phyloP scores from a whole-genome alignment of 192 early-diverging fungal genomes.

The Mortierella antarctica region DNA sequence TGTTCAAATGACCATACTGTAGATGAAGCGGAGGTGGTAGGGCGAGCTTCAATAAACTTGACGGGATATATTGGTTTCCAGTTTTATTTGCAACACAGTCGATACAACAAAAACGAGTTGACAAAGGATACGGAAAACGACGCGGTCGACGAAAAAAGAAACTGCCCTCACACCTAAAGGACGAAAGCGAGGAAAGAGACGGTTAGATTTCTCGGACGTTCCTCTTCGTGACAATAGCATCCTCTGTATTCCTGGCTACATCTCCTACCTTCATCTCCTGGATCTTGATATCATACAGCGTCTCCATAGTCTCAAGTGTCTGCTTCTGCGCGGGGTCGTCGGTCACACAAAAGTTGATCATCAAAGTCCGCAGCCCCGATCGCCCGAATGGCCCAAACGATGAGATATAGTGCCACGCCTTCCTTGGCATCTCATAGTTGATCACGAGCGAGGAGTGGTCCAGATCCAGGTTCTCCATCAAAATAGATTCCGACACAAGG shows the following conservation, averaged over 20 bases:
- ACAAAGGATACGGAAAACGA: neutral
- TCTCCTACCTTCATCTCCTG: slow-evolving; percentile 35
- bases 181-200: no score
- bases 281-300: slow-evolving; percentile 44
- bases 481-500: slow-evolving; percentile 26
- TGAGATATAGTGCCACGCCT: slow-evolving; percentile 28
- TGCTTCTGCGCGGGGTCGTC: slow-evolving; percentile 24
- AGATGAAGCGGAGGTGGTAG: slow-evolving; percentile 52
- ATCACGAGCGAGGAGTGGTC: slow-evolving; percentile 45
- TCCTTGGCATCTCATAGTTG: slow-evolving; percentile 48
- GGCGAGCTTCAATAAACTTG: neutral
- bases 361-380: slow-evolving; percentile 30
- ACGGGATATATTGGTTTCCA: no score
- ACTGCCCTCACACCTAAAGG: neutral
- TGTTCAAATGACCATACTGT: neutral
- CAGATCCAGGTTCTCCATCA: slow-evolving; percentile 48
- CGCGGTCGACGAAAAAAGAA: neutral
- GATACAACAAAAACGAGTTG: neutral
- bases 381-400: slow-evolving; percentile 49
- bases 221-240: neutral
- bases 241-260: no score
- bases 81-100: neutral
- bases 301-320: slow-evolving; percentile 21
- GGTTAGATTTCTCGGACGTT: neutral
- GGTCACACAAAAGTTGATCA: slow-evolving; percentile 37